Conservation (phyloP, 331 rosid genomes). For the Malus hybrid region DNA sequence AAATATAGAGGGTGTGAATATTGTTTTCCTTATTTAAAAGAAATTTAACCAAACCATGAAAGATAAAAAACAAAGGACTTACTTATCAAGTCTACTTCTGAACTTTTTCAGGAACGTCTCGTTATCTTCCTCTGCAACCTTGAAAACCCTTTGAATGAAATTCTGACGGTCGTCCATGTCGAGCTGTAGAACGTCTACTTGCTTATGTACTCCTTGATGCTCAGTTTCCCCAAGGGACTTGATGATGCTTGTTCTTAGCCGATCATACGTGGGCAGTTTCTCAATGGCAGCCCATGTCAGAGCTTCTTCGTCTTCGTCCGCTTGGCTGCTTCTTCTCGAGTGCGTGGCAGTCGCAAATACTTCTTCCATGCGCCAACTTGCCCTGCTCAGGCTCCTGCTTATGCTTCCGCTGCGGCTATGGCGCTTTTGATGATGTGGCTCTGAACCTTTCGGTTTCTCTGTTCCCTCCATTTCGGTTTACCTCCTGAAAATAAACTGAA, state of each 20-base stretch:
- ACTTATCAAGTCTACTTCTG: conserved; percentile 67
- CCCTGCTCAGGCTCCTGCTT: conserved; percentile 59
- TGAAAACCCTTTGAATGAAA: conserved; percentile 68
- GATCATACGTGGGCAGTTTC: conserved; percentile 75
- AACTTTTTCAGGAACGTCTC: conserved; percentile 66
- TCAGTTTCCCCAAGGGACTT: conserved; percentile 33
- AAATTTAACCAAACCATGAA: too few species aligned
- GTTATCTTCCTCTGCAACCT: conserved; percentile 89
- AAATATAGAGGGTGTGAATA: too few species aligned
- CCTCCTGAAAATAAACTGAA: neutral
- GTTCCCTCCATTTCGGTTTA: conserved; percentile 35
- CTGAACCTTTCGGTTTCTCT: neutral
- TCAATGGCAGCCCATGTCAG: conserved; percentile 96
- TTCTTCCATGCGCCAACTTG: conserved; percentile 83
- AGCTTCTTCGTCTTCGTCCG: conserved; percentile 86
- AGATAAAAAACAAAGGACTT: conserved; percentile 10
- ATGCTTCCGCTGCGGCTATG: conserved; percentile 43
- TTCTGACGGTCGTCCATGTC: conserved; percentile 58
- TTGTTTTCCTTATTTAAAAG: too few species aligned
- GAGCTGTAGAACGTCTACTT: conserved; percentile 69
- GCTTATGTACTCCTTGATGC: conserved; percentile 36
- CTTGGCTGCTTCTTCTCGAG: conserved; percentile 42
- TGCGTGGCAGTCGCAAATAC: conserved; percentile 46
- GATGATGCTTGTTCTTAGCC: conserved; percentile 75
- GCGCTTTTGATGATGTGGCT: conserved; percentile 1